phyloP scores from a whole-genome alignment of 75 land plant species.

The Gnetum montanum region DNA sequence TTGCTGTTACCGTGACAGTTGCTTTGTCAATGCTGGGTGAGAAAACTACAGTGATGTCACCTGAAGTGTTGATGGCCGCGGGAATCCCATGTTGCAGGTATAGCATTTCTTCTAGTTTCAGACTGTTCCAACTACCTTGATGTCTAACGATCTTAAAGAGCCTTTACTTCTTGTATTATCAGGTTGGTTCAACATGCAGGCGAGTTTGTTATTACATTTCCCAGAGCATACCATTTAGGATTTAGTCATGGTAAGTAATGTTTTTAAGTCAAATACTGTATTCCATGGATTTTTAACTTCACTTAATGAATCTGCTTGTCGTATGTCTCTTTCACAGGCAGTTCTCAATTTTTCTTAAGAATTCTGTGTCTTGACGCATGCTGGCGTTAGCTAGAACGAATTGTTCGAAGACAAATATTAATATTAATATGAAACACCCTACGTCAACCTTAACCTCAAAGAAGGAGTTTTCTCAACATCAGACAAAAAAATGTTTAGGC shows the following conservation, averaged over 20 bases:
- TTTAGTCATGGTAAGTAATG: slow-evolving; percentile 86
- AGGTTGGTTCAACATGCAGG: slow-evolving; percentile 99
- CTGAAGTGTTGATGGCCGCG: slow-evolving; percentile 78
- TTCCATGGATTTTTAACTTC: too few species aligned
- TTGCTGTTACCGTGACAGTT: slow-evolving; percentile 34
- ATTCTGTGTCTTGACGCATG: too few species aligned
- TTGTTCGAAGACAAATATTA: too few species aligned
- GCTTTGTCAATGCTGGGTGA: slow-evolving; percentile 88
- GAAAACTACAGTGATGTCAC: slow-evolving; percentile 96
- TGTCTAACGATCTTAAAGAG: slow-evolving; percentile 3
- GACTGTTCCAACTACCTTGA: not conserved
- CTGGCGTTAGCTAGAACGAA: too few species aligned
- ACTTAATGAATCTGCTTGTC: too few species aligned
- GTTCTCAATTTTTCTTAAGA: too few species aligned
- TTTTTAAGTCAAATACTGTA: too few species aligned
- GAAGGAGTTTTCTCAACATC: too few species aligned
- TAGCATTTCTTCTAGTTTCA: not conserved
- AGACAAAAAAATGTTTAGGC: too few species aligned
- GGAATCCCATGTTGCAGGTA: slow-evolving; percentile 99
- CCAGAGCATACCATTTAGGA: slow-evolving; percentile 92
- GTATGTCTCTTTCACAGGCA: too few species aligned
- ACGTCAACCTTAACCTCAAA: too few species aligned
- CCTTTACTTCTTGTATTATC: slow-evolving; percentile 5
- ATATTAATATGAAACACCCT: too few species aligned
- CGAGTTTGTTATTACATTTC: slow-evolving; percentile 96